phyloP scores from a whole-genome alignment of 768 basidiomycete genomes.

The Tylopilus plumbeoviolaceoides region DNA sequence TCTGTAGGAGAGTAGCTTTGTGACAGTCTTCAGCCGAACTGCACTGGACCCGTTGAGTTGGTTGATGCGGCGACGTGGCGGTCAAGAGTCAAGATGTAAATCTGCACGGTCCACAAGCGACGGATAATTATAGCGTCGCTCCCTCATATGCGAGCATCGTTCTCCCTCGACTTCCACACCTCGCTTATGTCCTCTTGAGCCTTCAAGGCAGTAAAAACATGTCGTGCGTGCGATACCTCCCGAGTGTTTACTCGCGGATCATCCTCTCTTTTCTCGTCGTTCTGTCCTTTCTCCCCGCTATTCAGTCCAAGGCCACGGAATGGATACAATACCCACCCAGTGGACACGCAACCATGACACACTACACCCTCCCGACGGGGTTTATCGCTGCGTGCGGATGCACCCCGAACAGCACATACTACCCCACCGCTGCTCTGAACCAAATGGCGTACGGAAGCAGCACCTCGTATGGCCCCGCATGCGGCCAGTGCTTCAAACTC shows the following conservation, averaged over 20 bases:
- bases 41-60: background rate
- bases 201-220: constrained; percentile 12
- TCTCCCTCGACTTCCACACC: background rate
- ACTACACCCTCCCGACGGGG: constrained; percentile 50
- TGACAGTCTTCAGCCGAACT: too few species aligned
- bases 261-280: constrained; percentile 21
- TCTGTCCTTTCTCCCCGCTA: constrained; percentile 24
- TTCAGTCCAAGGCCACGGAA: constrained; percentile 27
- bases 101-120: background rate
- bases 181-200: constrained; percentile 13
- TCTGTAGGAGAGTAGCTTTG: too few species aligned
- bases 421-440: constrained; percentile 76
- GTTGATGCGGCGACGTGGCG: background rate
- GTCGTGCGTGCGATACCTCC: constrained; percentile 1
- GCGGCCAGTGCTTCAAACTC: constrained; percentile 77
- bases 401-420: constrained; percentile 55
- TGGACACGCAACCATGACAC: constrained; percentile 75
- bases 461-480: constrained; percentile 65
- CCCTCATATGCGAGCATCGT: background rate
- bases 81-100: background rate
- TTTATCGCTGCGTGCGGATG: constrained; percentile 75
- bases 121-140: background rate
- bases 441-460: constrained; percentile 79
- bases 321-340: constrained; percentile 65
- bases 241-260: constrained; percentile 8